Evolutionary conservation across 2,329 filamentous ascomycete genomes (phyloP).

Genomic region (Claviceps maximensis): DNA sequence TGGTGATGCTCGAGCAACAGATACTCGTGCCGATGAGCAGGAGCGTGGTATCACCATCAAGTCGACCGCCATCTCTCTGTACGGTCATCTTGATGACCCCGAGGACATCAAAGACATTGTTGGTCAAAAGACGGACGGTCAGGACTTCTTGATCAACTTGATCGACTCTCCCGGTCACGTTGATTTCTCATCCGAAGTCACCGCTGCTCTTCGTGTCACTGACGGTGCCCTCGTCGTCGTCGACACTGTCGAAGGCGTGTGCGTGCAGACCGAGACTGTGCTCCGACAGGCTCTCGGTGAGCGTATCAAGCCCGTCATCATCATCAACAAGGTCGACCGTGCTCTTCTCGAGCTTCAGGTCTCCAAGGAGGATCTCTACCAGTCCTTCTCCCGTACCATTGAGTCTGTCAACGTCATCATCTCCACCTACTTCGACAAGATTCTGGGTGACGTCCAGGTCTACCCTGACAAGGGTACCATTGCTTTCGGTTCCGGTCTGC

Average conservation of each 20-base stretch:
- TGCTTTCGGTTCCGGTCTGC: constrained; percentile 97
- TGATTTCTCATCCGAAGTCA: constrained; percentile 99
- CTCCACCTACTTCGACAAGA: constrained; percentile 95
- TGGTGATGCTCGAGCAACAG: constrained; percentile 88
- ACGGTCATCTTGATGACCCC: constrained; percentile 63
- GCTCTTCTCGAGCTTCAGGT: constrained; percentile 98
- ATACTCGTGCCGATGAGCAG: constrained; percentile 95
- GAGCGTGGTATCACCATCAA: constrained; percentile 99
- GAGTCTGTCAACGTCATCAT: constrained; percentile 99
- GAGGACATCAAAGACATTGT: constrained; percentile 94
- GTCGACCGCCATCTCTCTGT: constrained; percentile 98
- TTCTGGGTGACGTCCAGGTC: constrained; percentile 94
- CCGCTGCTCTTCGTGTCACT: constrained; percentile 97
- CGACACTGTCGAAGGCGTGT: constrained; percentile 99
- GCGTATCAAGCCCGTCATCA: constrained; percentile 98
- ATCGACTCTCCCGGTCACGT: constrained; percentile 99
- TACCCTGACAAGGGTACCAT: constrained; percentile 97
- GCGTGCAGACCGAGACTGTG: constrained; percentile 99
- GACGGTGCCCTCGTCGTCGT: constrained; percentile 99
- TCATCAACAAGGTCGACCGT: constrained; percentile 99
- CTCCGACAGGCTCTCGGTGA: constrained; percentile 97
- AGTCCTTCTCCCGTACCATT: constrained; percentile 98
- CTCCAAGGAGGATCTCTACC: constrained; percentile 97
- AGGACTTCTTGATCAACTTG: constrained; percentile 99
- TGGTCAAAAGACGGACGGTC: constrained; percentile 74